phyloP scores from a whole-genome alignment of 106 monocot genomes.

The Allium cepa region DNA sequence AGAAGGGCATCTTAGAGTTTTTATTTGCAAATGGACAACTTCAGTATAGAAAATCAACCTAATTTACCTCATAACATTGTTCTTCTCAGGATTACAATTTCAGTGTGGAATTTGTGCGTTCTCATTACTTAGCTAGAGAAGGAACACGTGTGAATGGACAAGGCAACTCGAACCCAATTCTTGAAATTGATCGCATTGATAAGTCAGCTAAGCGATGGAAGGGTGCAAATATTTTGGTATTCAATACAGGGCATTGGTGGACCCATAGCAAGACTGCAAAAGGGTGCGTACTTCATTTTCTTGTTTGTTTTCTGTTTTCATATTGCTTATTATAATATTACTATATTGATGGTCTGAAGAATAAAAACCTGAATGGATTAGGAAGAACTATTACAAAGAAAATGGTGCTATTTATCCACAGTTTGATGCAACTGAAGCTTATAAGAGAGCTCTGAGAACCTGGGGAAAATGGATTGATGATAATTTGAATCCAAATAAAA shows the following conservation, averaged over 20 bases:
- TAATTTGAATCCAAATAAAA: conserved; percentile 54
- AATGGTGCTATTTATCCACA: conserved; percentile 59
- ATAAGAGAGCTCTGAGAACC: conserved; percentile 64
- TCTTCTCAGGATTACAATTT: conserved; percentile 67
- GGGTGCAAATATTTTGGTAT: conserved; percentile 72
- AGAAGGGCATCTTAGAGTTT: too few species aligned
- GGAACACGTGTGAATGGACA: conserved; percentile 43
- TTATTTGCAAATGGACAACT: too few species aligned
- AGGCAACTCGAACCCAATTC: conserved; percentile 62
- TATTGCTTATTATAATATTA: not conserved
- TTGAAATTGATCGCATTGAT: conserved; percentile 74
- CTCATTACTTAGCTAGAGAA: conserved; percentile 90
- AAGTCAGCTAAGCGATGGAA: conserved; percentile 82
- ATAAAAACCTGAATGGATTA: conserved; percentile 11
- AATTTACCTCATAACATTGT: not conserved
- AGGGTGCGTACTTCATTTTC: conserved; percentile 35
- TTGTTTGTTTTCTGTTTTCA: not conserved
- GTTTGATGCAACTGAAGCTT: conserved; percentile 82
- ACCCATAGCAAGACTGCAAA: conserved; percentile 87
- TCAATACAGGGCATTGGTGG: conserved; percentile 99
- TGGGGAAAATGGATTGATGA: conserved; percentile 88
- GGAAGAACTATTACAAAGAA: conserved; percentile 86
- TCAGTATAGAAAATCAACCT: too few species aligned
- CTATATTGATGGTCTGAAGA: not conserved
- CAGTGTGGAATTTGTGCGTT: conserved; percentile 72